Conservation (phyloP, 2,329 filamentous ascomycete species). For the Cordyceps javanica region DNA sequence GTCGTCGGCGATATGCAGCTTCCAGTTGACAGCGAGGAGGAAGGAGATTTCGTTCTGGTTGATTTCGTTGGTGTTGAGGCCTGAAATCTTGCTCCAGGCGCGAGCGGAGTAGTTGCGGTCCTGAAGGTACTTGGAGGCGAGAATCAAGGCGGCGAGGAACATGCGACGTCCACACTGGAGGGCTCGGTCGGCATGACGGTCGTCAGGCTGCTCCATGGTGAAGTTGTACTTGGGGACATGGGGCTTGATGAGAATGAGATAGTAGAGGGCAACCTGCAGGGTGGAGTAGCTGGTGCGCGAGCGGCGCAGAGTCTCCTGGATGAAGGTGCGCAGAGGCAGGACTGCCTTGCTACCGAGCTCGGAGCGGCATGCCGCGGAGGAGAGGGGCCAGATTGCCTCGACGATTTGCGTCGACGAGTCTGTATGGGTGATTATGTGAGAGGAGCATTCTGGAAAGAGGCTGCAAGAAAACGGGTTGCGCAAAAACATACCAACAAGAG, state of each 20-base stretch:
- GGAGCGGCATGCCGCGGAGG: conserved; percentile 69
- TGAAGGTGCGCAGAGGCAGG: conserved; percentile 87
- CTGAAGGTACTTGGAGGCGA: conserved; percentile 96
- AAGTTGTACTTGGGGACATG: conserved; percentile 80
- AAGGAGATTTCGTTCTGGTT: conserved; percentile 96
- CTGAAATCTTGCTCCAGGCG: conserved; percentile 98
- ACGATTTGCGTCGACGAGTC: conserved; percentile 97
- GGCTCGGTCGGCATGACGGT: conserved; percentile 66
- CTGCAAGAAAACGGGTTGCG: conserved; percentile 15
- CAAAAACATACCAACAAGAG: conserved; percentile 82
- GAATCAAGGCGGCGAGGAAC: conserved; percentile 90
- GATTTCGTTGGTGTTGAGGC: conserved; percentile 87
- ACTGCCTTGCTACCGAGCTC: conserved; percentile 71
- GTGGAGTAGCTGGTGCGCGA: conserved; percentile 97
- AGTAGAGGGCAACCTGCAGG: conserved; percentile 92
- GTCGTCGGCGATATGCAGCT: conserved; percentile 84
- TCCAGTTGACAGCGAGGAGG: conserved; percentile 84
- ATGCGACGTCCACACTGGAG: conserved; percentile 95
- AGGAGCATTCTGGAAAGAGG: conserved; percentile 16
- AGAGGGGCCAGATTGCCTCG: conserved; percentile 92
- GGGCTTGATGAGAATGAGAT: conserved; percentile 87
- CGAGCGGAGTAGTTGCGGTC: conserved; percentile 96
- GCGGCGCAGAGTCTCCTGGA: conserved; percentile 91
- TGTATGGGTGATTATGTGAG: conserved; percentile 38
- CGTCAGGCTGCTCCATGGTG: conserved; percentile 75